Evolutionary conservation across 2,329 filamentous ascomycete genomes (phyloP).

Genomic region (Nannizziopsis barbatae): DNA sequence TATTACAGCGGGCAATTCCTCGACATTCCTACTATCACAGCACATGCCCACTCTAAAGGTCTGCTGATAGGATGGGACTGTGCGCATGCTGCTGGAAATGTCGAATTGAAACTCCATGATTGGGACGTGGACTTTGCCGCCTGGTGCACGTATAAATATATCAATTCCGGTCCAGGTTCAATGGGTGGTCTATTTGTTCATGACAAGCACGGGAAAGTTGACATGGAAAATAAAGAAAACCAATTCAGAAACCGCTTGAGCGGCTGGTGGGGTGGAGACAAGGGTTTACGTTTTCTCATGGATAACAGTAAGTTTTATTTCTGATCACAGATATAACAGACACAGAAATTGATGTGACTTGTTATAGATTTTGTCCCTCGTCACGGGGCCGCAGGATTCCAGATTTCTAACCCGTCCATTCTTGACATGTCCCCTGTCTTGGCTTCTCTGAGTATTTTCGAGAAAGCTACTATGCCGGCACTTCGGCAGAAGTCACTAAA

Average conservation of each 20-base stretch:
- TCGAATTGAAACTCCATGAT: constrained; percentile 66
- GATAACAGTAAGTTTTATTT: constrained; percentile 45
- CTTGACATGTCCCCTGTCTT: constrained; percentile 66
- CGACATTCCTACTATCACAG: constrained; percentile 70
- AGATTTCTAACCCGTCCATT: constrained; percentile 73
- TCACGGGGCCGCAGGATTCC: constrained; percentile 66
- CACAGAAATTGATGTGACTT: background rate
- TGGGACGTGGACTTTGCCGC: constrained; percentile 87
- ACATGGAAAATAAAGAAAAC: constrained; percentile 29
- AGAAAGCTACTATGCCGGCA: constrained; percentile 55
- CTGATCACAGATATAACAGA: constrained; percentile 8
- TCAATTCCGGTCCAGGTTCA: constrained; percentile 72
- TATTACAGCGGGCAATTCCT: constrained; percentile 87
- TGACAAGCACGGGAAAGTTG: constrained; percentile 50
- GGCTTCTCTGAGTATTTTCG: constrained; percentile 63
- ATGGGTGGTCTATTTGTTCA: constrained; percentile 77
- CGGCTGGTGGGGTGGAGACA: constrained; percentile 83
- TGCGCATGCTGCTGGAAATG: constrained; percentile 76
- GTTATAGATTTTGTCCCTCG: constrained; percentile 56
- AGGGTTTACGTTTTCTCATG: constrained; percentile 69
- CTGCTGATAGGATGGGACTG: constrained; percentile 78
- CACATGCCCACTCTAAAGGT: constrained; percentile 58
- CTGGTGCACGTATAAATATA: constrained; percentile 93
- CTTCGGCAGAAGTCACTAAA: constrained; percentile 60
- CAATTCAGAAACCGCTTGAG: constrained; percentile 56